Base-by-base conservation (phyloP, 768 basidiomycete genomes). In the Rhodotorula diobovata region DNA sequence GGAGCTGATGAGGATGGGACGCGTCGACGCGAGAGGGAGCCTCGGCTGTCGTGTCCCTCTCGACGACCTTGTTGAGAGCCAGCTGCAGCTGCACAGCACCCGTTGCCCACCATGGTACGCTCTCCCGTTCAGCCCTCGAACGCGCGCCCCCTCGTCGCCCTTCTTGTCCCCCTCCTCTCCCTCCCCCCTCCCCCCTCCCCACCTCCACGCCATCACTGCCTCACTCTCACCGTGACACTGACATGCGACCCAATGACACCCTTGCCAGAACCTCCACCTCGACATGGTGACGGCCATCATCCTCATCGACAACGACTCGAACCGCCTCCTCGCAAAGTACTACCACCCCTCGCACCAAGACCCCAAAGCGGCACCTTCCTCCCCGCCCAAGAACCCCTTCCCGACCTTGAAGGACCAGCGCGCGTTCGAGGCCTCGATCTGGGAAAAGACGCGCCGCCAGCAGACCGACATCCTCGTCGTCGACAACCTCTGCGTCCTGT, bases 321-420 rank as follows among this genome's bases (percentile, higher is more conserved):
- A 91, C 78, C 90, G 96, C 61, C 89, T 98, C 37, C 85, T 99
- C 18, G 90, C 95, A 41, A 98, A 98, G 81, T 98, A 98, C 84
- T 98, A 95, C 79, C 85, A 85, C 64, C 85, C 91, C n/a, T 86
- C 81, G 83, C 90, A 81, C 81, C 83, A 68, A 50, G 74, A 71
- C 37, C 70, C 77, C 30, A 79, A 77, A 39, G 41, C 41, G 14
- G 39, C 15, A 8, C 61, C 69, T 18, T 83, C 89, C 37, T 65
- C 63, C 0, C 48, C 66, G 23, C 21, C 48, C 54, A 51, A 73
- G 60, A 63, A 66, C 32, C 53, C 57, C 21, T 80, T 77, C 72
- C 45, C 61, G 61, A 86, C 86, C 11, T 79, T 92, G 76, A 98
- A 97, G 81, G 95, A 99, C 78, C 95, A 96, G 80, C 89, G 90